These are phyloP conservation scores for Colletotrichum filicis DNA, from an alignment of 2,329 filamentous ascomycete genomes.

Conservation along the genomic window DNA sequence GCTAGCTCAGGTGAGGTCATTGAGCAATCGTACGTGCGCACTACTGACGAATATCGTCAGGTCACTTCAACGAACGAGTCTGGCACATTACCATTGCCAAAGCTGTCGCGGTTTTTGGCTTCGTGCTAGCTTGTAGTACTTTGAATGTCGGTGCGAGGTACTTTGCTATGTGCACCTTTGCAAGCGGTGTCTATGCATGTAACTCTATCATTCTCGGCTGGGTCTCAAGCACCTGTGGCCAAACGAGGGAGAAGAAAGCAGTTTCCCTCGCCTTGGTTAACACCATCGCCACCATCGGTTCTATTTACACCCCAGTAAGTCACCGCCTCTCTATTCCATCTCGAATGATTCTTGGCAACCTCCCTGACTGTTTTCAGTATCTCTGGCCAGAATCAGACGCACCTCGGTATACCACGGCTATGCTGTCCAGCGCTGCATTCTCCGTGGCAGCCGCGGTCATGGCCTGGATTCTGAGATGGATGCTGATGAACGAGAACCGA, in stretches of 20 bases:
- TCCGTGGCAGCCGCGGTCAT: neutral
- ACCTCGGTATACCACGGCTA: neutral
- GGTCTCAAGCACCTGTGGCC: conserved; percentile 48
- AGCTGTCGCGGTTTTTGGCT: neutral
- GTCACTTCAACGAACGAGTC: neutral
- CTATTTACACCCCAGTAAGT: neutral
- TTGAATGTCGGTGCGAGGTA: conserved; percentile 48
- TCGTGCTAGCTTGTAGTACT: conserved; percentile 25
- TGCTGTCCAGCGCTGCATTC: neutral
- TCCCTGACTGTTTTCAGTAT: neutral
- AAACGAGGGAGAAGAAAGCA: neutral
- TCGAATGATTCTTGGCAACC: neutral
- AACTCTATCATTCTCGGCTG: conserved; percentile 56
- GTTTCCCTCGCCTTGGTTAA: neutral
- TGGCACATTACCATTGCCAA: neutral
- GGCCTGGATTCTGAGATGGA: neutral
- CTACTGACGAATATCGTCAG: neutral
- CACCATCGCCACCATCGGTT: neutral
- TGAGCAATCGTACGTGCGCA: neutral
- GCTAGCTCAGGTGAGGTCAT: neutral
- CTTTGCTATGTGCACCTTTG: conserved; percentile 47
- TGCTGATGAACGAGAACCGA: neutral
- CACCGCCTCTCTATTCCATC: neutral
- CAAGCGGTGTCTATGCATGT: conserved; percentile 49
- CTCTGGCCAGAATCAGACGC: neutral